phyloP scores from a whole-genome alignment of 108 stramenopile genomes.

The Chaetoceros tenuissimus region DNA sequence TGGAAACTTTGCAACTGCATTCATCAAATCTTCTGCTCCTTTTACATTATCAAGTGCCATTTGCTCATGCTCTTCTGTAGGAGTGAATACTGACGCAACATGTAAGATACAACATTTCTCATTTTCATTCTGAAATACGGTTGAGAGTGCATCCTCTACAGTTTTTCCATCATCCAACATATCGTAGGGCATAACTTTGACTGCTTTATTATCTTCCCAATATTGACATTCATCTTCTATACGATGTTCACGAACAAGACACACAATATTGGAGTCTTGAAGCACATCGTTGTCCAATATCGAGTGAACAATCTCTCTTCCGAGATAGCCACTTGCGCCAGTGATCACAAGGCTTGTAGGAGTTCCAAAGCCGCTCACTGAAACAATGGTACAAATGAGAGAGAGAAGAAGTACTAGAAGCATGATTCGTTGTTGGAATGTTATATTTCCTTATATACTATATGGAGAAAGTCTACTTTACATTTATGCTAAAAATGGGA shows the following conservation, averaged over 20 bases:
- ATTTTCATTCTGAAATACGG: constrained; percentile 6
- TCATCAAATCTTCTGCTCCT: constrained; percentile 62
- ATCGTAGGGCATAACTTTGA: constrained; percentile 62
- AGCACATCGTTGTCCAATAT: neutral
- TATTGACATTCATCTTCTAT: constrained; percentile 45
- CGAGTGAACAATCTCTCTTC: constrained; percentile 48
- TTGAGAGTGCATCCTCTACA: constrained; percentile 31
- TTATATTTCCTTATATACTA: too few relatives aligned
- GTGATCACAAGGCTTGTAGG: constrained; percentile 41
- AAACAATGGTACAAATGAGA: too few relatives aligned
- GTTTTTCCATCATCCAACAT: constrained; percentile 72
- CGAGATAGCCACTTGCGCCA: constrained; percentile 74
- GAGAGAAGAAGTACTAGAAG: too few relatives aligned
- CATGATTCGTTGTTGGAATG: too few relatives aligned
- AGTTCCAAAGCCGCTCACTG: too few relatives aligned
- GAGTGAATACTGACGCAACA: constrained; percentile 74
- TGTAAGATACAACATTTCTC: constrained; percentile 54
- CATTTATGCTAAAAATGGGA: too few relatives aligned
- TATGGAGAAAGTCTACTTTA: too few relatives aligned
- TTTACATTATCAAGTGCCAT: constrained; percentile 70
- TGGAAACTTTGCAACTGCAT: constrained; percentile 17
- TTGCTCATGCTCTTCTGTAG: constrained; percentile 62
- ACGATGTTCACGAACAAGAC: constrained; percentile 50
- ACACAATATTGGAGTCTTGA: constrained; percentile 19
- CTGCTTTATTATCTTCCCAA: constrained; percentile 26